Evolutionary conservation across 805 yeast species (phyloP), one percentile per base, ranked within the genome.

Genomic region (Candida saitoana): DNA sequence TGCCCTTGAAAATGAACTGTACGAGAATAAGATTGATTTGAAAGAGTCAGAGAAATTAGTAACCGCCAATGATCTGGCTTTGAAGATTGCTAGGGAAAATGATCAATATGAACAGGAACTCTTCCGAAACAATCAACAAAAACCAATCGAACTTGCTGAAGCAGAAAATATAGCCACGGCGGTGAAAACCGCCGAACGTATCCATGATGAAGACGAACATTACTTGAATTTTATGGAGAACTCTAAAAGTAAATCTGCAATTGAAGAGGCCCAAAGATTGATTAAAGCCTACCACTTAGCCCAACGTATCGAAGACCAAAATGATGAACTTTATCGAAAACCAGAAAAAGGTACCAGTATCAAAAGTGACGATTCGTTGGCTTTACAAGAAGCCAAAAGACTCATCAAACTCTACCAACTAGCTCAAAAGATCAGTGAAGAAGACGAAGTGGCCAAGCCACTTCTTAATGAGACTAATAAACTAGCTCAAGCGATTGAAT

Each of bases 401-500:
- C 18, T 34, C 8, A 34, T 19, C 4, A 35, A 12, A 11, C 24
- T 16, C 6, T 6, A 11, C 14, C 12, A 34, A n/a, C 36, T 35
- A 27, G 40, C 40, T 11, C 19, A 34, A 19, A 20, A 25, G 29
- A 35, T 24, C 24, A 38, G 31, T 22, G 38, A 39, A 31, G 36
- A 35, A 18, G 22, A 36, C 20, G 16, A 36, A 22, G 25, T 11
- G 5, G 38, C 31, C 11, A 27, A 29, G 5, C 32, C 32, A 29
- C 15, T 11, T 29, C 32, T 29, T 14, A 15, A 16, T 6, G 31
- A 36, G 22, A 25, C 38, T 14, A 15, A 36, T n/a, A 36, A 36
- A 4, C 38, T 37, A 16, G 50, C 41, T 9, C 45, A 47, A 44
- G 48, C 47, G n/a, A 47, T 40, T 22, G 47, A 45, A 39, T 42